phyloP scores from a whole-genome alignment of 345 rosid genomes.

The Brassica nigra region DNA sequence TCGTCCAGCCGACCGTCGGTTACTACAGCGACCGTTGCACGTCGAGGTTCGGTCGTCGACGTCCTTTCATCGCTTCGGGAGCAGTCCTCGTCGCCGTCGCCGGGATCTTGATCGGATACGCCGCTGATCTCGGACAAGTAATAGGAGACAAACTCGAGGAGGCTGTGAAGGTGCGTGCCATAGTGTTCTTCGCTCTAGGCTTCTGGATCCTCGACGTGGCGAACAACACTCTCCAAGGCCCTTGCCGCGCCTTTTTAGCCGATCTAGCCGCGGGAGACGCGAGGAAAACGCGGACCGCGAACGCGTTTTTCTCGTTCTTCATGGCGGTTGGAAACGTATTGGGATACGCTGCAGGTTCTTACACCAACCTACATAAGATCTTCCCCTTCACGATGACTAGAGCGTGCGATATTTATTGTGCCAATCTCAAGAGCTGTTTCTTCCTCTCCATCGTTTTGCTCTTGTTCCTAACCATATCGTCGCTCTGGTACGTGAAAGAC shows the following conservation, averaged over 20 bases:
- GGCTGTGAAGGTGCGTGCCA: background rate
- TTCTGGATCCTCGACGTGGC: slow-evolving; percentile 57
- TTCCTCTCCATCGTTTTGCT: background rate
- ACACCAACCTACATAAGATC: background rate
- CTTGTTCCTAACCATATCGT: background rate
- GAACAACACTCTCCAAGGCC: slow-evolving; percentile 70
- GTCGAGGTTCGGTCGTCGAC: slow-evolving; percentile 78
- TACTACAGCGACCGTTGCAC: slow-evolving; percentile 73
- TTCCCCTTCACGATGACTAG: background rate
- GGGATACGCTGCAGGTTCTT: background rate
- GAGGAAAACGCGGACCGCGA: background rate
- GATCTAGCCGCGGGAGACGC: background rate
- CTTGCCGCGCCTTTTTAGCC: background rate
- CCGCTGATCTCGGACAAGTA: slow-evolving; percentile 65
- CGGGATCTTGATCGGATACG: slow-evolving; percentile 71
- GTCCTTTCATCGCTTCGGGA: slow-evolving; percentile 71
- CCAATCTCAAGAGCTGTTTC: background rate
- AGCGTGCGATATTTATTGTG: background rate
- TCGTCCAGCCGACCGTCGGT: slow-evolving; percentile 85
- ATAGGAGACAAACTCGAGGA: slow-evolving; percentile 34
- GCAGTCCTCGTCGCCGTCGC: slow-evolving; percentile 55
- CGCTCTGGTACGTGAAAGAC: background rate
- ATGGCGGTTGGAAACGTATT: background rate
- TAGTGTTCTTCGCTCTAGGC: slow-evolving; percentile 3
- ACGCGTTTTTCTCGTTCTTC: background rate